Percentiles rank a stretch among this genome's conserved stretches.
Conservation (phyloP, 176 grass and related monocot species). For the Typha latifolia region DNA sequence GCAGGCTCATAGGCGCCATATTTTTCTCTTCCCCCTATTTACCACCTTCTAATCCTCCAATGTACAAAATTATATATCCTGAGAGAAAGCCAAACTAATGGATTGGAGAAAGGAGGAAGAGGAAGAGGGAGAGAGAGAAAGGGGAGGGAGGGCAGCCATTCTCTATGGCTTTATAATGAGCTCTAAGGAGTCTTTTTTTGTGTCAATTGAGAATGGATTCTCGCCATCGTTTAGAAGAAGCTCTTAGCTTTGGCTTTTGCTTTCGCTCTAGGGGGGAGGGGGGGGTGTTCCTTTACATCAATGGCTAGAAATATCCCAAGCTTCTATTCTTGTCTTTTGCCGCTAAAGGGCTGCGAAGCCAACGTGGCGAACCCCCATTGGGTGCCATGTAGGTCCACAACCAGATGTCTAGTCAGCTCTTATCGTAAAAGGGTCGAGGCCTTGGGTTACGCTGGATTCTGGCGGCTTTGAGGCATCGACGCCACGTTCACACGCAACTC, state of each 20-base stretch:
- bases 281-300: constrained; percentile 26
- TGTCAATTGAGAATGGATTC: constrained; percentile 26
- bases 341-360: neutral
- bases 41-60: too few relatives aligned
- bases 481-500: constrained; percentile 86
- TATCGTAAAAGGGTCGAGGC: constrained; percentile 45
- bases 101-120: constrained; percentile 16
- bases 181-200: constrained; percentile 12
- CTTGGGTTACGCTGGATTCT: constrained; percentile 48
- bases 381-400: constrained; percentile 21
- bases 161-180: constrained; percentile 27
- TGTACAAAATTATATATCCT: too few relatives aligned
- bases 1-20: constrained; percentile 75
- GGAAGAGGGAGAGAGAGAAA: constrained; percentile 23
- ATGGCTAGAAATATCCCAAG: constrained; percentile 59
- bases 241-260: constrained; percentile 33
- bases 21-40: neutral
- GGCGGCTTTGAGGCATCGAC: constrained; percentile 48
- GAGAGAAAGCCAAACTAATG: too few relatives aligned
- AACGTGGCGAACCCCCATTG: constrained; percentile 32
- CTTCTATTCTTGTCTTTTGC: constrained; percentile 72
- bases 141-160: constrained; percentile 16
- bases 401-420: constrained; percentile 21
- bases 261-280: constrained; percentile 1
- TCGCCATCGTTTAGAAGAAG: constrained; percentile 50